Evolutionary conservation across 345 rosid genomes (phyloP).

Genomic region (Cardamine resedifolia): DNA sequence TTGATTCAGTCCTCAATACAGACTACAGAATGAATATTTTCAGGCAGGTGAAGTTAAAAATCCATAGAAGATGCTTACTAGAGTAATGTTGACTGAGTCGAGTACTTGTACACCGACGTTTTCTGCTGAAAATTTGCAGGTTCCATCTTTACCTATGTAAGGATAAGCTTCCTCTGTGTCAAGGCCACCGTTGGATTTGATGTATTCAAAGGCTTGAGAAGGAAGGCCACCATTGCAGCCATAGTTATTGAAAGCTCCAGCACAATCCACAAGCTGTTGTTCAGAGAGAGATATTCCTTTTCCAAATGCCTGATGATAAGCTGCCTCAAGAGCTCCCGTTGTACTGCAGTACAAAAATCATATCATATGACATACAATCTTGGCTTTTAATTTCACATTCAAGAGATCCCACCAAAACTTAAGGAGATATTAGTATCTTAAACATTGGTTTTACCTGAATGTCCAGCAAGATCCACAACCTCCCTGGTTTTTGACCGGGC

Average conservation of each 20-base stretch:
- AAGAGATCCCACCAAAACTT: neutral
- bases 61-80: slow-evolving; percentile 47
- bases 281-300: slow-evolving; percentile 83
- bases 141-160: slow-evolving; percentile 58
- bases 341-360: slow-evolving; percentile 49
- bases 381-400: neutral
- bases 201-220: slow-evolving; percentile 95
- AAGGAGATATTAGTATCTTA: neutral
- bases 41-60: neutral
- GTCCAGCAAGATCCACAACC: slow-evolving; percentile 99
- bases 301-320: slow-evolving; percentile 89
- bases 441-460: slow-evolving; percentile 61
- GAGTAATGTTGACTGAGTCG: slow-evolving; percentile 80
- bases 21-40: neutral
- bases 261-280: slow-evolving; percentile 99
- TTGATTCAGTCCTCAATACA: slow-evolving; percentile 11
- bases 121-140: slow-evolving; percentile 75
- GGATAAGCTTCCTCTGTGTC: slow-evolving; percentile 93
- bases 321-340: slow-evolving; percentile 98
- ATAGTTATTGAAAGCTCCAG: slow-evolving; percentile 78
- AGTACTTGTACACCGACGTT: slow-evolving; percentile 72
- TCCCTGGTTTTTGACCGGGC: slow-evolving; percentile 91
- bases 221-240: slow-evolving; percentile 97
- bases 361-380: slow-evolving; percentile 1
- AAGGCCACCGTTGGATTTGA: slow-evolving; percentile 89